phyloP scores from a whole-genome alignment of 176 grass and related monocot genomes.

The Carex littledalei region DNA sequence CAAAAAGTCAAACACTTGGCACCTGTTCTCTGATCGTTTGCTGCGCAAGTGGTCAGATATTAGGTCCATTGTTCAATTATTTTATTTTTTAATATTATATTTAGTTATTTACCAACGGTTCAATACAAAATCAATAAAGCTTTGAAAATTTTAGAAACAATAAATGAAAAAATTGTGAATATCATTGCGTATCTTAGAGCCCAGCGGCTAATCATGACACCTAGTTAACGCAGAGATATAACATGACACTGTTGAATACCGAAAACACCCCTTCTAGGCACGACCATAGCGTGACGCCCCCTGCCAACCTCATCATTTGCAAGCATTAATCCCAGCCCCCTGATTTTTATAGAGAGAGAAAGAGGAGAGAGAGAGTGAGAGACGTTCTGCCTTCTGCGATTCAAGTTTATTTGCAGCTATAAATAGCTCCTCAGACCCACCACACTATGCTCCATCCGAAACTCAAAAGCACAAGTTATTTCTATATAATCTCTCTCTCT shows the following conservation, averaged over 20 bases:
- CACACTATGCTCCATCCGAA: not conserved
- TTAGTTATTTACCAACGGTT: not conserved
- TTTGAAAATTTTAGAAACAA: not conserved
- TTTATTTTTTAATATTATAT: not conserved
- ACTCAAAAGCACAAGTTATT: not conserved
- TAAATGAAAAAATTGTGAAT: not conserved
- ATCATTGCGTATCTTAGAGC: constrained; percentile 24
- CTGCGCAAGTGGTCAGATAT: not conserved
- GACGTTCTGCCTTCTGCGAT: not conserved
- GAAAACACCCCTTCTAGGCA: not conserved
- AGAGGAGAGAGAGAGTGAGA: not conserved
- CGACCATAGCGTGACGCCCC: not conserved
- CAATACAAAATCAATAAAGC: not conserved
- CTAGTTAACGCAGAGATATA: not conserved
- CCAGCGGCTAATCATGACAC: not conserved
- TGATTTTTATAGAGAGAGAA: not conserved
- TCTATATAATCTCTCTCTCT: not conserved
- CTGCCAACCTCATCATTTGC: constrained; percentile 21
- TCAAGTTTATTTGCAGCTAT: not conserved
- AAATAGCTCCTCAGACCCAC: constrained; percentile 9
- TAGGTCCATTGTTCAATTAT: not conserved
- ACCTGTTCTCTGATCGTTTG: not conserved
- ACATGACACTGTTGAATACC: constrained; percentile 6
- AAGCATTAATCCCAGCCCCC: not conserved
- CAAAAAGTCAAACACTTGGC: not conserved